A percentile compares a stretch with the other conserved stretches of the same genome.
Conservation (phyloP, 148 eudicot species). For the Chenopodium album region DNA sequence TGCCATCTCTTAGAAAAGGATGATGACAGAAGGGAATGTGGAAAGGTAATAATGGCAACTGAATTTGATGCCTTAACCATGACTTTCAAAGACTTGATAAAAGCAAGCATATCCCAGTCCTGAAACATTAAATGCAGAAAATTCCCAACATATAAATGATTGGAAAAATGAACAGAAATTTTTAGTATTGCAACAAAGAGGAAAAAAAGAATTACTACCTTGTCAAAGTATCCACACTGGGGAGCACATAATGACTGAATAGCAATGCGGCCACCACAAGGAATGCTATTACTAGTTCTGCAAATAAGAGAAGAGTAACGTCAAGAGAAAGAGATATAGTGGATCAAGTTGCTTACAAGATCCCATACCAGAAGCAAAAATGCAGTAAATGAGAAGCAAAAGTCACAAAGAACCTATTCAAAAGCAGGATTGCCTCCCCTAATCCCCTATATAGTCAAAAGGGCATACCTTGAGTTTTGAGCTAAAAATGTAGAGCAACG, state of each 20-base stretch:
- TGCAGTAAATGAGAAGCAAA: not conserved
- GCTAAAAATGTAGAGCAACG: constrained; percentile 69
- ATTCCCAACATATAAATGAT: not conserved
- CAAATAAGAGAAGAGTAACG: constrained; percentile 10
- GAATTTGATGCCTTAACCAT: constrained; percentile 72
- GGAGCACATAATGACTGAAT: constrained; percentile 92
- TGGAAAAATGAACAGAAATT: not conserved
- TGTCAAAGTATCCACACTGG: constrained; percentile 74
- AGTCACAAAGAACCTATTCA: not conserved
- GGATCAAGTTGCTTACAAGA: constrained; percentile 7
- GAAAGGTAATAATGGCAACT: constrained; percentile 78
- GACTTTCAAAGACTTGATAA: constrained; percentile 75
- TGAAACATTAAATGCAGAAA: constrained; percentile 19
- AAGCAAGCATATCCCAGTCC: constrained; percentile 94
- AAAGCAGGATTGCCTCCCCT: not conserved
- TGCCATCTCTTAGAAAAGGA: constrained; percentile 83
- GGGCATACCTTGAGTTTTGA: constrained; percentile 54
- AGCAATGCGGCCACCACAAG: constrained; percentile 71
- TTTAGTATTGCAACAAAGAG: not conserved
- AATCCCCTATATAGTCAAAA: not conserved
- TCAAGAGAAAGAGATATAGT: not conserved
- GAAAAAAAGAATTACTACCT: constrained; percentile 31
- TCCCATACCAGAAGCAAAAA: constrained; percentile 1
- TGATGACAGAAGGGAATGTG: constrained; percentile 71
- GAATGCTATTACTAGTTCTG: constrained; percentile 46